Base-by-base conservation (phyloP, 441 rosid species). In the Euphorbia schlechtendalii region DNA sequence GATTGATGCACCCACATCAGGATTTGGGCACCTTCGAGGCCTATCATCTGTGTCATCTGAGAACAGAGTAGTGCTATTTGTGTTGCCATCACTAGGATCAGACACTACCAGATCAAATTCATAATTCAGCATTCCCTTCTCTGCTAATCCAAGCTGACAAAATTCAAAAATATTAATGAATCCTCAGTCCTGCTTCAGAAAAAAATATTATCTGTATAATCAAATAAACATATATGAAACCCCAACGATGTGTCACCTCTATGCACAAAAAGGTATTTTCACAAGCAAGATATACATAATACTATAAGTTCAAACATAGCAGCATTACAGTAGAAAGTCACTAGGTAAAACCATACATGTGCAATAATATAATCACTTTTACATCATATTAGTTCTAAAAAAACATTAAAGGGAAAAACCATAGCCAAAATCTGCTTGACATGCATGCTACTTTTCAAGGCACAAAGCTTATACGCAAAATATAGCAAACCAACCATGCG, bases 41-140 rank as follows among this genome's bases (percentile, higher is more conserved):
- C 73, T 86, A 34, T 93, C 98, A 83, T 93, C 97, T 60, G 99
- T 90, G 77, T 90, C 96, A 74, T 88, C 97, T 17, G 97, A 88
- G 76, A 90, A 84, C 58, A 90, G 65, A 51, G 87, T 90, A 18
- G 97, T 84, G 69, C 97, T 93, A 75, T 86, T 93, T 49, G 97
- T 90, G 74, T 86, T 88, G 43, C 86, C 91, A 90, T 93, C 97
- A 71, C 99, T 93, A 63, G 84, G 99, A 74, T 93, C 97, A 68
- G 99, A 88, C 71, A 71, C 87, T 63, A 79, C 86, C 52, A 80
- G 78, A 81, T 93, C 98, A 70, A 90, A 79, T 48, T 90, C 97
- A 77, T 77, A 93, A 81, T 73, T 86, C 77, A 90, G 67, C 76
- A 93, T 78, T 73, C 83, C 85, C 83, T 90, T 93, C 84, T 93